Evolutionary conservation across 2,329 filamentous ascomycete species (phyloP).

Genomic region (Fusarium protoensiforme): DNA sequence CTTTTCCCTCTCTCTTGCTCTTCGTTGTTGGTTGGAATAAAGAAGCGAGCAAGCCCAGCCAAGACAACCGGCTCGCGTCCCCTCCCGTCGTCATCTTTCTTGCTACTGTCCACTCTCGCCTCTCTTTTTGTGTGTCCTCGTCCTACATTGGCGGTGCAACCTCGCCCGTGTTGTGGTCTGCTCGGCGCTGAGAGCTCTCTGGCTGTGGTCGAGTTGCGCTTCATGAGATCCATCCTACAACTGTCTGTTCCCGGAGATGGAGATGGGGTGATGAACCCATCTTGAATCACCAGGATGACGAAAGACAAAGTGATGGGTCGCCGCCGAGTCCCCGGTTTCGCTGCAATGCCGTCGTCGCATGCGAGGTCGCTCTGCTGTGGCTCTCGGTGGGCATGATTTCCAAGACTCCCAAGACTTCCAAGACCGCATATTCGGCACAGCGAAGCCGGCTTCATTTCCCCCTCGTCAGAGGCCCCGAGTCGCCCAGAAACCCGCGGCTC

Average conservation of each 20-base stretch:
- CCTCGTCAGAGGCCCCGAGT: slow-evolving; percentile 25
- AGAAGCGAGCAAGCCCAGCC: slow-evolving; percentile 28
- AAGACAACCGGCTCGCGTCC: slow-evolving; percentile 20
- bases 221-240: slow-evolving; percentile 4
- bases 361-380: slow-evolving; percentile 10
- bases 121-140: slow-evolving; percentile 18
- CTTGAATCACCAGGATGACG: not conserved
- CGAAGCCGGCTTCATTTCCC: slow-evolving; percentile 40
- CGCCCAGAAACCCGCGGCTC: slow-evolving; percentile 37
- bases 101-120: slow-evolving; percentile 22
- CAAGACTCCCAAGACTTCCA: slow-evolving; percentile 38
- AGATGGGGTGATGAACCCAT: not conserved
- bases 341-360: not conserved
- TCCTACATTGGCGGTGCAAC: slow-evolving; percentile 37
- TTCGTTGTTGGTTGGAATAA: slow-evolving; percentile 20
- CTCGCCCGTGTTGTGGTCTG: slow-evolving; percentile 21
- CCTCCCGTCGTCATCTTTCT: not conserved
- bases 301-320: not conserved
- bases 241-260: not conserved
- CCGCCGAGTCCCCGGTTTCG: slow-evolving; percentile 6
- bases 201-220: not conserved
- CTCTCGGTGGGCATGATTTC: slow-evolving; percentile 27
- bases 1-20: not conserved
- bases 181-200: slow-evolving; percentile 18
- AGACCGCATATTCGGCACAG: slow-evolving; percentile 42